A percentile compares a stretch with the other conserved stretches of the same genome.
Evolutionary conservation across 2,329 filamentous ascomycete species (phyloP).

Genomic region (Fusarium denticulatum): DNA sequence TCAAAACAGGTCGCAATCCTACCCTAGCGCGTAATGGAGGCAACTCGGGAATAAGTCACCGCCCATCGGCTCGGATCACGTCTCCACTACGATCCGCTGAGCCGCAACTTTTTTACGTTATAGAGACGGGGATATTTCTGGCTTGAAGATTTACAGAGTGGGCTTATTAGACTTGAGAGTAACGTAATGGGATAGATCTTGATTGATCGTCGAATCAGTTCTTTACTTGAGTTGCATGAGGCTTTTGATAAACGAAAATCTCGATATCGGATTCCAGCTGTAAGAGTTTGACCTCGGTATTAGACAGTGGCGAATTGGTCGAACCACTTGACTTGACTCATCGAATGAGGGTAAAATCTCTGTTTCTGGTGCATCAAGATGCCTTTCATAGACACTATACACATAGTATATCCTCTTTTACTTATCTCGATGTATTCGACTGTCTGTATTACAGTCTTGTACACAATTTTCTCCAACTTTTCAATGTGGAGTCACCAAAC

Average conservation of each 20-base stretch:
- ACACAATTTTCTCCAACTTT: background rate
- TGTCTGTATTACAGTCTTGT: background rate
- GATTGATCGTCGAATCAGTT: background rate
- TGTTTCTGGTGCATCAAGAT: too few relatives aligned
- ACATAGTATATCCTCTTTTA: too few relatives aligned
- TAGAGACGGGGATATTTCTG: slow-evolving; percentile 6
- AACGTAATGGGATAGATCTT: slow-evolving; percentile 14
- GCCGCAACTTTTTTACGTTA: slow-evolving; percentile 26
- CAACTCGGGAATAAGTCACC: background rate
- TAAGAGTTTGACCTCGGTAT: background rate
- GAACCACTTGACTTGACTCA: background rate
- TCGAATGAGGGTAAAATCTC: background rate
- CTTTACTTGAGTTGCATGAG: background rate
- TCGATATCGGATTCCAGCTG: accelerated
- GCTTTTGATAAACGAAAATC: background rate
- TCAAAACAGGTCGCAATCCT: background rate
- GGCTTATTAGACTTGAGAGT: background rate
- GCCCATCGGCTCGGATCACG: background rate
- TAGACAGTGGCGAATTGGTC: background rate
- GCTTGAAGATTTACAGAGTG: background rate
- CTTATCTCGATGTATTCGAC: accelerated
- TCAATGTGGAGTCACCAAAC: background rate
- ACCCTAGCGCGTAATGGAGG: too few relatives aligned
- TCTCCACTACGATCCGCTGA: slow-evolving; percentile 7
- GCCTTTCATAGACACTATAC: accelerated